These are phyloP conservation scores for Kazachstania taianensis DNA, from an alignment of 805 yeast genomes.

Conservation along the genomic window DNA sequence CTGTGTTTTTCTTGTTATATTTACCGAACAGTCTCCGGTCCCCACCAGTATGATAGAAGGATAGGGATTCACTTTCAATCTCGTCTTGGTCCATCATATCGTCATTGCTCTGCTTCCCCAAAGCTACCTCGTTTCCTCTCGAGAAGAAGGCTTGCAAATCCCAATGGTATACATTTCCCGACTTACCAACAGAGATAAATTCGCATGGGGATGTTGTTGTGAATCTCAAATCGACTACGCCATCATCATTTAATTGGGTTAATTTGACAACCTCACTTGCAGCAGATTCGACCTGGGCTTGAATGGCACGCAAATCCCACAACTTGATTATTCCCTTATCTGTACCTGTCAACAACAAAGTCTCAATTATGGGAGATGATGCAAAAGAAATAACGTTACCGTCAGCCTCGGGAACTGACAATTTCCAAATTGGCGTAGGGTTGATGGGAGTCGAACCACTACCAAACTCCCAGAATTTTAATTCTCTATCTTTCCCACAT, in stretches of 20 bases:
- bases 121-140: conserved; percentile 32
- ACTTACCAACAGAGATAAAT: conserved; percentile 21
- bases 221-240: conserved; percentile 20
- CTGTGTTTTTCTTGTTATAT: conserved; percentile 13
- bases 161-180: conserved; percentile 29
- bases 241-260: conserved; percentile 19
- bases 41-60: conserved; percentile 26
- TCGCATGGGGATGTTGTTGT: conserved; percentile 18
- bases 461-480: conserved; percentile 23
- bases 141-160: conserved; percentile 29
- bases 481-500: conserved; percentile 17
- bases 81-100: conserved; percentile 1
- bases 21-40: conserved; percentile 16
- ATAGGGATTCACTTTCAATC: conserved; percentile 13
- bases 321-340: conserved; percentile 22
- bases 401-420: conserved; percentile 12
- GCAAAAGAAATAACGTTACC: conserved; percentile 18
- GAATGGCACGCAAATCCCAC: conserved; percentile 25
- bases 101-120: conserved; percentile 1
- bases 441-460: conserved; percentile 10
- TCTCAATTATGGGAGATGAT: conserved; percentile 16
- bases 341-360: conserved; percentile 25
- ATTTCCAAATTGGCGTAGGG: conserved; percentile 16
- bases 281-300: conserved; percentile 6
- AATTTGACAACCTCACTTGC: conserved; percentile 14